These are phyloP conservation scores for Thelonectria blattea DNA, from an alignment of 2,329 filamentous ascomycete genomes.

Conservation along the genomic window DNA sequence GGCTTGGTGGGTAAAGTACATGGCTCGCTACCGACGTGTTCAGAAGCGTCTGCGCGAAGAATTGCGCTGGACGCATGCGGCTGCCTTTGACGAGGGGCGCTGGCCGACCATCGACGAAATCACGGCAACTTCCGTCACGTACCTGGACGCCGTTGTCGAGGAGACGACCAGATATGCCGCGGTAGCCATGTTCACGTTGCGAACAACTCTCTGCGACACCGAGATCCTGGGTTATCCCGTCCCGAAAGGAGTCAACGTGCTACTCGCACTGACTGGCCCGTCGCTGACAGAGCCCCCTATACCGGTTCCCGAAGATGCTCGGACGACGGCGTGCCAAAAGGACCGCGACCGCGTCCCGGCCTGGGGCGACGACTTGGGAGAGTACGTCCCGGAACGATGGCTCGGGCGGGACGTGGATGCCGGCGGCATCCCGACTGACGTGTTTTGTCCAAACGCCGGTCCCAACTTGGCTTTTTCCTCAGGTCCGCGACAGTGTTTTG, in stretches of 20 bases:
- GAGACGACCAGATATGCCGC: constrained; percentile 44
- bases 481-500: constrained; percentile 48
- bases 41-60: constrained; percentile 37
- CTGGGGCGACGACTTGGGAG: constrained; percentile 41
- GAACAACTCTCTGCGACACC: constrained; percentile 42
- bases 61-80: constrained; percentile 30
- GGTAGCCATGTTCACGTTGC: constrained; percentile 39
- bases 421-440: constrained; percentile 18
- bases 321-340: constrained; percentile 34
- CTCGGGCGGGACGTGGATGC: constrained; percentile 29
- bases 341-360: constrained; percentile 34
- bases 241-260: constrained; percentile 44
- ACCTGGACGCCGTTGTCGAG: constrained; percentile 47
- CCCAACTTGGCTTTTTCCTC: constrained; percentile 45
- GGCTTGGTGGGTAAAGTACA: constrained; percentile 41
- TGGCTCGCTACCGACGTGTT: constrained; percentile 30
- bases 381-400: constrained; percentile 49
- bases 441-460: constrained; percentile 43
- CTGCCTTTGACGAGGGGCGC: constrained; percentile 31
- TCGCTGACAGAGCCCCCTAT: constrained; percentile 38
- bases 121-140: constrained; percentile 36
- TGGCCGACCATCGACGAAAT: constrained; percentile 42
- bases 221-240: constrained; percentile 42
- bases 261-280: constrained; percentile 38
- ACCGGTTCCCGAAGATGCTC: constrained; percentile 36